Evolutionary conservation across 2,329 filamentous ascomycete genomes (phyloP), one percentile per base, ranked within the genome.

Genomic region (Botryotinia calthae): DNA sequence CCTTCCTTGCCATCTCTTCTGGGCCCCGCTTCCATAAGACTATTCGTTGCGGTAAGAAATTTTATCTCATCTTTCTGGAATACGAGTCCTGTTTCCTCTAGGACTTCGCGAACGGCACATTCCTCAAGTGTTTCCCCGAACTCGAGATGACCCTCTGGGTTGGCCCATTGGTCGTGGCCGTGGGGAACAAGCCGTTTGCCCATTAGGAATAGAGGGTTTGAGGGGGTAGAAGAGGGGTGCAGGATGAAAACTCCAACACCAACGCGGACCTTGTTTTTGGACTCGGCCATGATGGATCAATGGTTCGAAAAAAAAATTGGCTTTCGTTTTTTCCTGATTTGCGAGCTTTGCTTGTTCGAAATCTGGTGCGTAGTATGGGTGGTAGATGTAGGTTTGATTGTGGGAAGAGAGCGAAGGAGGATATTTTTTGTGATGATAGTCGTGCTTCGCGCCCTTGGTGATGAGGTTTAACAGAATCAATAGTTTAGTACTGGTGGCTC

Each of bases 1-100:
- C 61, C 61, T 12, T 44, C 40, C 4, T 46, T 64, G 18, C 40
- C 40, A 44, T 64, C 61, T 31, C 61, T 64, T 20, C 61, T 64
- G 2, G 40, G 61, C 18, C 40, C 61, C n/a, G n/a, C 58, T 37
- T 61, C 58, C 58, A 61, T 61, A 25, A 61, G 31, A 61, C 58
- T 61, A 40, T 61, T 61, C 22, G 58, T 61, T 22, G 58, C 58
- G 34, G 58, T 61, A 25, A 61, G 58, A n/a, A 61, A 61, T 61
- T 37, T 61, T 34, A 61, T 40, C 9, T 40, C 12, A 5, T 61
- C 34, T 37, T 61, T 61, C 5, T 37, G 34, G 1, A 61, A 34
- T 25, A 61, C 58, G 10, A 61, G 31, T 40, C 58, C 58, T 37
- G 58, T 61, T 25, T 61, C 58, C 20, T 61, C 58, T 5, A 61